Percentiles rank a stretch among this genome's conserved stretches.
Evolutionary conservation across 2,329 filamentous ascomycete species (phyloP).

Genomic region (Fusarium sp.): DNA sequence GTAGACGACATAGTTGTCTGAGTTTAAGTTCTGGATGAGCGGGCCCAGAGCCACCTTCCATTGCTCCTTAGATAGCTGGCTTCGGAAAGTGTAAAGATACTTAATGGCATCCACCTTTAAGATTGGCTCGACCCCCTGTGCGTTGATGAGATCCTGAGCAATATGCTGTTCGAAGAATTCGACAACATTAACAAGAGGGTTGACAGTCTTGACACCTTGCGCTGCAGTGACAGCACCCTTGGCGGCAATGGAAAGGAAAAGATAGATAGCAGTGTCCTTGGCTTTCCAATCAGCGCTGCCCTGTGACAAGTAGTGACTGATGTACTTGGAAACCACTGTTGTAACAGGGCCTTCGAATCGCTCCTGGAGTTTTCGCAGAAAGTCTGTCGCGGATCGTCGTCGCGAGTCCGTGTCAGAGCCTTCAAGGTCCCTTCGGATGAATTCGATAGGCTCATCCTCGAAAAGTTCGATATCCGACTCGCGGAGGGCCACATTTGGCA

Average conservation of each 20-base stretch:
- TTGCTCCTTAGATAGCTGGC: conserved; percentile 88
- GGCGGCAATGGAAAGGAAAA: conserved; percentile 92
- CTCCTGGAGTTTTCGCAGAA: conserved; percentile 86
- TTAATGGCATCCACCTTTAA: conserved; percentile 98
- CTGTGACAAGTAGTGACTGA: conserved; percentile 84
- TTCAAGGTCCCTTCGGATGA: conserved; percentile 93
- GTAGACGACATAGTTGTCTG: conserved; percentile 94
- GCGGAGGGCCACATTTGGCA: conserved; percentile 90
- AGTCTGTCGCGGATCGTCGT: conserved; percentile 91
- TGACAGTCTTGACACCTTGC: conserved; percentile 91
- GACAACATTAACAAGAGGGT: conserved; percentile 85
- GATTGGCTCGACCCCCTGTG: conserved; percentile 77
- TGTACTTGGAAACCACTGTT: conserved; percentile 85
- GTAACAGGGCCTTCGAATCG: conserved; percentile 89
- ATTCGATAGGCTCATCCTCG: conserved; percentile 98
- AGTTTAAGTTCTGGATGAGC: conserved; percentile 89
- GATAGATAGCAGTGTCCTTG: conserved; percentile 97
- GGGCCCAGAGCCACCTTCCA: conserved; percentile 91
- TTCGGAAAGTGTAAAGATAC: conserved; percentile 96
- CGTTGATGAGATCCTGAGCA: conserved; percentile 83
- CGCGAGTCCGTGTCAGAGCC: conserved; percentile 96
- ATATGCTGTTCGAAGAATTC: conserved; percentile 96
- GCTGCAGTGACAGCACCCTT: conserved; percentile 88
- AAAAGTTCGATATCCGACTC: conserved; percentile 96
- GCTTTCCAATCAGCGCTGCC: conserved; percentile 90